phyloP scores from a whole-genome alignment of 495 filamentous ascomycete genomes.

The Aspergillus affinis region DNA sequence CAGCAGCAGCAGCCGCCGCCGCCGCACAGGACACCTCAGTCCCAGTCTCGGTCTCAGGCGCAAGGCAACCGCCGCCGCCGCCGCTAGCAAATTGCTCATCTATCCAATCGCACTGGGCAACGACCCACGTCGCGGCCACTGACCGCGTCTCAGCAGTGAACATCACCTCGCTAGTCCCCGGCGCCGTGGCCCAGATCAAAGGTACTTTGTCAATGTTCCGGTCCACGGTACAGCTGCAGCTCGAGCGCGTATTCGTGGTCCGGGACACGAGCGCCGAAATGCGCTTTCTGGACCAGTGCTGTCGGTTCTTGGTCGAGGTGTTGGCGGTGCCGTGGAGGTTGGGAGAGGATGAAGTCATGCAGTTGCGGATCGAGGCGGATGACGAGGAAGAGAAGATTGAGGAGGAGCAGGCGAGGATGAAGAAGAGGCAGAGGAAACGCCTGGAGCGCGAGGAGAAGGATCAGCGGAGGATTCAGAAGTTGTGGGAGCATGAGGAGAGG shows the following conservation, averaged over 20 bases:
- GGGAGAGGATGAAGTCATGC: conserved; percentile 50
- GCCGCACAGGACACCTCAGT: neutral
- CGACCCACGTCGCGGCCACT: conserved; percentile 30
- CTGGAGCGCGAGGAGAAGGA: conserved; percentile 39
- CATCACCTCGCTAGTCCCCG: conserved; percentile 57
- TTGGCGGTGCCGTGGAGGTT: conserved; percentile 70
- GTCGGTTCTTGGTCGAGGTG: conserved; percentile 60
- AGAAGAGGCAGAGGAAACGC: conserved; percentile 36
- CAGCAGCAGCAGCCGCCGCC: no score
- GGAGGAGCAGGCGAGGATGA: conserved; percentile 39
- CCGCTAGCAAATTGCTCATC: neutral
- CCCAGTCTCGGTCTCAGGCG: conserved; percentile 6
- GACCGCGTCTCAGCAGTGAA: conserved; percentile 30
- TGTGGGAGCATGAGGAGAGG: conserved; percentile 43
- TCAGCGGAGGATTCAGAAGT: conserved; percentile 30
- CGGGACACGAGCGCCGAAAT: conserved; percentile 73
- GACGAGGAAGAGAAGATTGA: conserved; percentile 38
- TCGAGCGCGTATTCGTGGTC: conserved; percentile 63
- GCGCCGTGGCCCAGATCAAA: conserved; percentile 73
- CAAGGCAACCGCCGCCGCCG: conserved; percentile 16
- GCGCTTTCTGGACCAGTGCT: conserved; percentile 67
- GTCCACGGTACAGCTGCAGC: conserved; percentile 59
- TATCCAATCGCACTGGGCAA: neutral
- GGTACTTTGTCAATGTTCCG: conserved; percentile 68
- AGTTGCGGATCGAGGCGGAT: conserved; percentile 52